A percentile compares a stretch with the other conserved stretches of the same genome.
These are phyloP conservation scores for Syncephalis fuscata DNA, from an alignment of 371 early-diverging fungal species.

Conservation along the genomic window DNA sequence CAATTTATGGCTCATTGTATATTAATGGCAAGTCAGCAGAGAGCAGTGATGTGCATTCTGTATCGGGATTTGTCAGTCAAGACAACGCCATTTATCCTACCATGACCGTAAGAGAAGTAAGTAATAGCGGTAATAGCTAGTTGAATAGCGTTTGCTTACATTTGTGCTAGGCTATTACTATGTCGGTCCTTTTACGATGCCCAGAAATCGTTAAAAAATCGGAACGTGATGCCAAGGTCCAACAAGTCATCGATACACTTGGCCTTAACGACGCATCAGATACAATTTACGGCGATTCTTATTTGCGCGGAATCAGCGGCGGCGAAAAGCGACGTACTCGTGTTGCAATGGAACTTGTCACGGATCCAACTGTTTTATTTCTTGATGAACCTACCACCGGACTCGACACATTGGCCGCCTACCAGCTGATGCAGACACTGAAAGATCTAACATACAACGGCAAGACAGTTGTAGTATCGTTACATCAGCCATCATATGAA, in stretches of 20 bases:
- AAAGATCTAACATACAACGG: neutral
- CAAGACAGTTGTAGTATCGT: conserved; percentile 21
- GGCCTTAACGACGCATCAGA: conserved; percentile 59
- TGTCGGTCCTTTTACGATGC: conserved; percentile 61
- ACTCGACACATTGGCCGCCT: conserved; percentile 11
- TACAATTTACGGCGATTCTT: conserved; percentile 55
- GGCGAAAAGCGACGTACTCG: conserved; percentile 76
- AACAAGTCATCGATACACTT: conserved; percentile 58
- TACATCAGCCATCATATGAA: conserved; percentile 22
- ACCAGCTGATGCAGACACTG: neutral
- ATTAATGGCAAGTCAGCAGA: neutral
- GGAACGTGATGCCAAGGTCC: conserved; percentile 29
- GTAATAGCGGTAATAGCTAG: too few relatives aligned
- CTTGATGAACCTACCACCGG: conserved; percentile 91
- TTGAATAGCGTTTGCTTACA: too few relatives aligned
- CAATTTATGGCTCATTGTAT: neutral
- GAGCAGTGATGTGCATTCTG: neutral
- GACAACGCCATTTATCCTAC: conserved; percentile 73
- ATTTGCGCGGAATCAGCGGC: conserved; percentile 50
- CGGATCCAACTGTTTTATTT: conserved; percentile 75
- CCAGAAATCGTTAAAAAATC: conserved; percentile 42
- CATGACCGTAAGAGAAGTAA: conserved; percentile 65
- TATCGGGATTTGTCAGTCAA: conserved; percentile 60
- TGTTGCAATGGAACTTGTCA: conserved; percentile 77
- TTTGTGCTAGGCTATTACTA: conserved; percentile 62